phyloP scores from a whole-genome alignment of 75 land plant genomes.

The Pinus taeda region DNA sequence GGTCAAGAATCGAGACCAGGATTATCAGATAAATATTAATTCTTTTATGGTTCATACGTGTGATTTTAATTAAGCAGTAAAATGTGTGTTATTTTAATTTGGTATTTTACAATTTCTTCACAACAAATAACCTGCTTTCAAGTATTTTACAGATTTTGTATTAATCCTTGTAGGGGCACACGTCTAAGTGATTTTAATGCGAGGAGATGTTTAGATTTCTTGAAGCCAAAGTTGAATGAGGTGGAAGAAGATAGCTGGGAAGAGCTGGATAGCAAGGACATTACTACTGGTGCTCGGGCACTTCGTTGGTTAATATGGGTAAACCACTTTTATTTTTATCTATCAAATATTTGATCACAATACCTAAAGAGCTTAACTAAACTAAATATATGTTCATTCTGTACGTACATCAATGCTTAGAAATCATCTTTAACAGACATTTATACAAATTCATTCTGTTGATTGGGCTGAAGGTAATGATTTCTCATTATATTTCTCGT shows the following conservation, averaged over 20 bases:
- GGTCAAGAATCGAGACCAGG: too few species aligned
- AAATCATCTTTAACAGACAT: background rate
- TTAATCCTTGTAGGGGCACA: conserved; percentile 60
- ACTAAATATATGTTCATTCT: background rate
- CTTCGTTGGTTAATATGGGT: conserved; percentile 95
- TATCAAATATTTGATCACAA: background rate
- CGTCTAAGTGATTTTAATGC: conserved; percentile 58
- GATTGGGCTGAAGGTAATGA: background rate
- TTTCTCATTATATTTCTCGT: background rate
- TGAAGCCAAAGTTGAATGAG: conserved; percentile 62
- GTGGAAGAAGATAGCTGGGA: conserved; percentile 91
- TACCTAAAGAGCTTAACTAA: background rate
- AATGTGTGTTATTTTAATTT: too few species aligned
- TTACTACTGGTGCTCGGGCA: conserved; percentile 59
- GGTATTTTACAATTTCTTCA: too few species aligned
- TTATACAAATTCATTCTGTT: background rate
- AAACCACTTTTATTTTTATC: conserved; percentile 2
- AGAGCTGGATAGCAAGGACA: conserved; percentile 59
- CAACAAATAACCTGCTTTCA: background rate
- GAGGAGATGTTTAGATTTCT: conserved; percentile 51
- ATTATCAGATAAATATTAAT: too few species aligned
- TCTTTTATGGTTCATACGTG: too few species aligned
- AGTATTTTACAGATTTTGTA: background rate
- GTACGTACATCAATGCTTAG: background rate
- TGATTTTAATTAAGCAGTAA: too few species aligned